A percentile compares a stretch with the other conserved stretches of the same genome.
phyloP scores from a whole-genome alignment of 129 eudicot genomes.

The Pittosporum tobira region DNA sequence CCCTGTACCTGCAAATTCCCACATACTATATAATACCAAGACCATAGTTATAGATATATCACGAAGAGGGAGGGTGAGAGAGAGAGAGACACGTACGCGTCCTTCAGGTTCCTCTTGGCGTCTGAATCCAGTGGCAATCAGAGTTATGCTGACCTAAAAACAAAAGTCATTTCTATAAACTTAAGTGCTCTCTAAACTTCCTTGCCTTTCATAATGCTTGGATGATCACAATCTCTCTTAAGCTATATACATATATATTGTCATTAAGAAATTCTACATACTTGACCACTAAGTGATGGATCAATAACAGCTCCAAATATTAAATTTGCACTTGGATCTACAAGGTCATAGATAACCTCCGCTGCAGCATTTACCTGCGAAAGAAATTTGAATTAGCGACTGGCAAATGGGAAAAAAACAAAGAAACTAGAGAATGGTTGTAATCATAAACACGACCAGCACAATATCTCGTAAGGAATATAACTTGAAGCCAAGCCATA shows the following conservation, averaged over 20 bases:
- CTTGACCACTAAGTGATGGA: conserved; percentile 82
- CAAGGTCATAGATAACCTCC: conserved; percentile 88
- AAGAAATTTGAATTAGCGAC: background rate
- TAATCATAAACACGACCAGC: background rate
- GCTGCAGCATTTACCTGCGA: conserved; percentile 94
- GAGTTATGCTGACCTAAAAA: conserved; percentile 75
- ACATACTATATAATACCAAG: conserved; percentile 3
- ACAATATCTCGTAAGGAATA: background rate
- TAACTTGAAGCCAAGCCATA: background rate
- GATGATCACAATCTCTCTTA: background rate
- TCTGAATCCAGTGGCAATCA: conserved; percentile 94
- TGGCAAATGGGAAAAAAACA: background rate
- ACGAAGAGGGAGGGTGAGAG: background rate
- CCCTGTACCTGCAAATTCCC: conserved; percentile 41
- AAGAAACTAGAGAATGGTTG: background rate
- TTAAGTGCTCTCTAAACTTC: background rate
- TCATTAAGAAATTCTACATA: conserved; percentile 29
- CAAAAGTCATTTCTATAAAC: background rate
- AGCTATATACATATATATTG: background rate
- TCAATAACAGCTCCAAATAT: conserved; percentile 92
- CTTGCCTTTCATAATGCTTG: too few species aligned
- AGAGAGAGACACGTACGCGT: conserved; percentile 19
- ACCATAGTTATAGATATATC: background rate
- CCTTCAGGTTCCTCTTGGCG: conserved; percentile 81
- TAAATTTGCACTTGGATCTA: conserved; percentile 94